Evolutionary conservation across 83 land plant genomes (phyloP).

Genomic region (Larix sibirica): DNA sequence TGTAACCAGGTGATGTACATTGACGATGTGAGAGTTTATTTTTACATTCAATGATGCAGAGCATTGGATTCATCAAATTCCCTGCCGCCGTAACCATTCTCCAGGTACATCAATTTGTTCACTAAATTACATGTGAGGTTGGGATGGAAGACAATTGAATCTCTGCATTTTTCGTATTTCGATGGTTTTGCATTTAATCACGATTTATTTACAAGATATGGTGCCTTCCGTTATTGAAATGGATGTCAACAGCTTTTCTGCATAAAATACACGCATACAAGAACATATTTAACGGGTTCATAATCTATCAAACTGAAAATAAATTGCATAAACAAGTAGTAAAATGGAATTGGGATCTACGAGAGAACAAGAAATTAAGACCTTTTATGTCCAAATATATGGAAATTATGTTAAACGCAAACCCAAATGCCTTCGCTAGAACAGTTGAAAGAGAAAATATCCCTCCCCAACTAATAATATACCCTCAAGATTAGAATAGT

Average conservation of each 20-base stretch:
- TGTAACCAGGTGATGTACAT: no score
- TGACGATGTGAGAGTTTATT: no score
- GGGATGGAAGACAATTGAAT: no score
- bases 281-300: not conserved
- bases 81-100: no score
- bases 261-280: not conserved
- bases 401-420: constrained; percentile 21
- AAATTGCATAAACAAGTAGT: not conserved
- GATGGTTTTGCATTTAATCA: no score
- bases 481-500: not conserved
- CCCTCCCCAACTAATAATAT: constrained; percentile 38
- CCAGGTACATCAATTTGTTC: no score
- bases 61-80: no score
- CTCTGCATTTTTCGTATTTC: no score
- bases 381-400: constrained; percentile 25
- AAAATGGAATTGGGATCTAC: not conserved
- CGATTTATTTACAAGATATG: no score
- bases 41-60: no score
- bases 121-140: no score
- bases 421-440: constrained; percentile 28
- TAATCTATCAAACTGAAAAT: not conserved
- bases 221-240: no score
- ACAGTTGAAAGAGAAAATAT: constrained; percentile 30
- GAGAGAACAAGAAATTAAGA: not conserved
- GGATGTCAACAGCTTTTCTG: not conserved